These are phyloP conservation scores for Zalaria sp. DNA, from an alignment of 2,329 filamentous ascomycete genomes.

Conservation along the genomic window DNA sequence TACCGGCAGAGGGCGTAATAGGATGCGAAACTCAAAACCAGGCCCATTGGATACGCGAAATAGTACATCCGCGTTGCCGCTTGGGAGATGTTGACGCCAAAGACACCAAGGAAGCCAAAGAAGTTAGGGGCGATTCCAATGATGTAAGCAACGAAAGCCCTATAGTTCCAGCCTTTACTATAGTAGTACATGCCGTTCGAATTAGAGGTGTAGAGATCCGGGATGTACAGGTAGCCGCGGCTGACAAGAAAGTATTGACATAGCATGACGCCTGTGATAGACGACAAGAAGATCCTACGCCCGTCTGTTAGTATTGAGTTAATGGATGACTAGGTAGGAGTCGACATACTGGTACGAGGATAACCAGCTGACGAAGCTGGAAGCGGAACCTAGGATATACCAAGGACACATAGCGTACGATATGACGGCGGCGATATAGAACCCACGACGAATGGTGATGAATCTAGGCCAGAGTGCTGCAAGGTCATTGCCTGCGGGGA, in stretches of 20 bases:
- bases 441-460: constrained; percentile 24
- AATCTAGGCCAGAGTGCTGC: constrained; percentile 25
- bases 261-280: constrained; percentile 28
- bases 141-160: constrained; percentile 39
- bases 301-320: too few relatives aligned
- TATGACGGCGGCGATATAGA: constrained; percentile 23
- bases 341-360: constrained; percentile 21
- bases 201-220: constrained; percentile 31
- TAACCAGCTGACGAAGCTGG: constrained; percentile 26
- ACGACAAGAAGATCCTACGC: constrained; percentile 21
- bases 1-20: constrained; percentile 1
- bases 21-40: constrained; percentile 1
- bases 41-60: constrained; percentile 1
- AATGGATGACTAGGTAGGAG: too few relatives aligned
- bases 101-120: constrained; percentile 33
- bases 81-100: constrained; percentile 18
- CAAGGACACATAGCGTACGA: constrained; percentile 24
- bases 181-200: constrained; percentile 34
- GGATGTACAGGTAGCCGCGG: constrained; percentile 30
- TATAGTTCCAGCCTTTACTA: constrained; percentile 38
- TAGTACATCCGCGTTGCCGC: constrained; percentile 9
- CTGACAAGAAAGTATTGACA: constrained; percentile 29
- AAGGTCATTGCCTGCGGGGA: constrained; percentile 26
- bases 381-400: constrained; percentile 21
- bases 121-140: constrained; percentile 39